Conservation (phyloP, 2,329 filamentous ascomycete genomes). For the Trichoderma atrobrunneum region DNA sequence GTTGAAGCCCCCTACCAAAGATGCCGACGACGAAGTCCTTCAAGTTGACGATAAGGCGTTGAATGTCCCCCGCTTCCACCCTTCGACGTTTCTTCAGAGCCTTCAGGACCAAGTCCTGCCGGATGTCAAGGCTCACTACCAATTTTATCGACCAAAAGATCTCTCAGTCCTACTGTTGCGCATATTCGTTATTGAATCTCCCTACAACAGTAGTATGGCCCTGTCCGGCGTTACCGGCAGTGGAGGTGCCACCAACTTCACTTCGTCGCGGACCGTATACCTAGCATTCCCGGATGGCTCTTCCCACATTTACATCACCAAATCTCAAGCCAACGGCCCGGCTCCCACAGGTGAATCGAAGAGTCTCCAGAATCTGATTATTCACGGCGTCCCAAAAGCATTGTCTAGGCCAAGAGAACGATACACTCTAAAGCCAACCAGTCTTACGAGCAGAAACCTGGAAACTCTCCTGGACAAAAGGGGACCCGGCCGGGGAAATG, state of each 20-base stretch:
- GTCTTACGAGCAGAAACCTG: conserved; percentile 68
- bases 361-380: conserved; percentile 66
- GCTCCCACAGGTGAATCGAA: conserved; percentile 51
- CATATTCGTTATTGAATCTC: conserved; percentile 75
- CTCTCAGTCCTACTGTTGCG: conserved; percentile 73
- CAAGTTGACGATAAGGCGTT: conserved; percentile 47
- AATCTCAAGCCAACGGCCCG: conserved; percentile 44
- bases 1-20: conserved; percentile 40
- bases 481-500: conserved; percentile 67
- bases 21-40: conserved; percentile 39
- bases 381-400: conserved; percentile 79
- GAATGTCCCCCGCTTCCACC: conserved; percentile 69
- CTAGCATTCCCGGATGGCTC: conserved; percentile 79
- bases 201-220: conserved; percentile 65
- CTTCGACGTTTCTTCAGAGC: conserved; percentile 73
- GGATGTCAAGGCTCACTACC: conserved; percentile 80
- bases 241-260: conserved; percentile 46
- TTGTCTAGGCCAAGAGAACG: conserved; percentile 71
- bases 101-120: conserved; percentile 73
- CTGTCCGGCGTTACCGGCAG: conserved; percentile 35
- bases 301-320: conserved; percentile 68
- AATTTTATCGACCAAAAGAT: conserved; percentile 67
- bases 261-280: conserved; percentile 70
- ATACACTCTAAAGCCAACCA: conserved; percentile 66
- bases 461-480: conserved; percentile 65